phyloP scores from a whole-genome alignment of 2,329 filamentous ascomycete genomes.

The Alternaria conjuncta region DNA sequence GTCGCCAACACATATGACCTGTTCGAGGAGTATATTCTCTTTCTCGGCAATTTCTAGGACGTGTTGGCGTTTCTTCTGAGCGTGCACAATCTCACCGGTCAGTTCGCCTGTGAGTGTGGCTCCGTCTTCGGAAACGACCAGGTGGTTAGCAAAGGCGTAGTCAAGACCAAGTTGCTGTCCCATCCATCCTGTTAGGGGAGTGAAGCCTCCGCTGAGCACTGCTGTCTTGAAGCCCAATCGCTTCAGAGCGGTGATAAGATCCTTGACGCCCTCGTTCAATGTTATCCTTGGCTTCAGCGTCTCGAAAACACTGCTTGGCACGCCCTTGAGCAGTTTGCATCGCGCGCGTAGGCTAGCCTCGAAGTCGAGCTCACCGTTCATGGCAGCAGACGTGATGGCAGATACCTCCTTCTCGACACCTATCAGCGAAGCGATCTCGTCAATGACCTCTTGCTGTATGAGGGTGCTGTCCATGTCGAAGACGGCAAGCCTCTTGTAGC shows the following conservation, averaged over 20 bases:
- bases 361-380: constrained; percentile 96
- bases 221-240: constrained; percentile 84
- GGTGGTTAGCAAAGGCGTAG: constrained; percentile 87
- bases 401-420: constrained; percentile 84
- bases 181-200: constrained; percentile 86
- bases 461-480: constrained; percentile 99
- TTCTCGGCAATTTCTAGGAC: constrained; percentile 72
- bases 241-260: constrained; percentile 77
- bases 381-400: constrained; percentile 87
- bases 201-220: constrained; percentile 90
- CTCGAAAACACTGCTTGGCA: constrained; percentile 79
- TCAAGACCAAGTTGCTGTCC: constrained; percentile 82
- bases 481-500: constrained; percentile 84
- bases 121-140: constrained; percentile 64
- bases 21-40: constrained; percentile 69
- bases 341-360: constrained; percentile 81
- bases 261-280: constrained; percentile 79
- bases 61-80: constrained; percentile 74
- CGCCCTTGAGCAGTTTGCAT: constrained; percentile 79
- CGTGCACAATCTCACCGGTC: constrained; percentile 74
- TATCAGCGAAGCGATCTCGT: constrained; percentile 85
- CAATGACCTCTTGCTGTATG: constrained; percentile 97
- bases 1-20: constrained; percentile 78
- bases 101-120: constrained; percentile 73
- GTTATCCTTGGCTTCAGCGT: constrained; percentile 76